These are phyloP conservation scores for Pseudogymnoascus sp. DNA, from an alignment of 2,329 filamentous ascomycete genomes.

Conservation along the genomic window DNA sequence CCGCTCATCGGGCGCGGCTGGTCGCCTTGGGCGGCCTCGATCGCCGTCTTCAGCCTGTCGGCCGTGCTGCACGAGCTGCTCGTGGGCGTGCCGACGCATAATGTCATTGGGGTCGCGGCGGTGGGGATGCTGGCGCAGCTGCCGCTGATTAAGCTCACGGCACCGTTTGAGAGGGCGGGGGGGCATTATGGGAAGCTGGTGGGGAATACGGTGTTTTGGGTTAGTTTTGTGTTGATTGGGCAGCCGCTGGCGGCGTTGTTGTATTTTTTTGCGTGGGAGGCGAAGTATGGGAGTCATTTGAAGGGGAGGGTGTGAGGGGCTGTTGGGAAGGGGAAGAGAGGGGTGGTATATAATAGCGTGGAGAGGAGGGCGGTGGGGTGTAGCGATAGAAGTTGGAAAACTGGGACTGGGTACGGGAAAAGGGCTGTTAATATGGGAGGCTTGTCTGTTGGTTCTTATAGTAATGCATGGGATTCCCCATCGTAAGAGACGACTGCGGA, in stretches of 20 bases:
- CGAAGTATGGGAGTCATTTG: conserved; percentile 70
- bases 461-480: not conserved
- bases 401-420: not conserved
- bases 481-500: not conserved
- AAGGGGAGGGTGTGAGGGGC: not conserved
- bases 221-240: conserved; percentile 89
- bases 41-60: conserved; percentile 79
- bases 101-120: conserved; percentile 89
- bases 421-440: not conserved
- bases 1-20: conserved; percentile 81
- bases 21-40: conserved; percentile 59
- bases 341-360: no score
- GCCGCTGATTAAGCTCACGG: conserved; percentile 74
- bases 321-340: no score
- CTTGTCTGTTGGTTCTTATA: not conserved
- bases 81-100: conserved; percentile 91
- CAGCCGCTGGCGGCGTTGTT: conserved; percentile 86
- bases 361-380: not conserved
- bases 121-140: conserved; percentile 89
- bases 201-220: conserved; percentile 93
- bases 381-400: not conserved
- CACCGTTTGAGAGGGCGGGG: conserved; percentile 69
- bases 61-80: conserved; percentile 85
- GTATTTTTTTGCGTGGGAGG: conserved; percentile 98
- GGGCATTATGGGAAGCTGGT: conserved; percentile 67